Conservation (phyloP, 2,329 filamentous ascomycete genomes). For the Bipolaris oryzae region DNA sequence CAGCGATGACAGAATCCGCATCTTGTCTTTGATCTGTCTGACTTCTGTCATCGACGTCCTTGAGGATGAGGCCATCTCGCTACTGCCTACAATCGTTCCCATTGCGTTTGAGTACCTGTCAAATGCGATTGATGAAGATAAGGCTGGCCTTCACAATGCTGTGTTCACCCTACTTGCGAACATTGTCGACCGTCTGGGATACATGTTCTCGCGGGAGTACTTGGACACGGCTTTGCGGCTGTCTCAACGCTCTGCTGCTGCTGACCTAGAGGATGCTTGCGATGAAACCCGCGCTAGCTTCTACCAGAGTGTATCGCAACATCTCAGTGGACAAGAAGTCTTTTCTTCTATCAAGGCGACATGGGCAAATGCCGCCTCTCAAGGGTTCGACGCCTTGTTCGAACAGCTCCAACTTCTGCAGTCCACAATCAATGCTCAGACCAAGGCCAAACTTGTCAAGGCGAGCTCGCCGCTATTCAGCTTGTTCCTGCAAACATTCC, state of each 20-base stretch:
- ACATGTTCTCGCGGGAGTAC: slow-evolving; percentile 80
- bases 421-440: slow-evolving; percentile 74
- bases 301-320: slow-evolving; percentile 74
- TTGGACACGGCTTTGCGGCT: slow-evolving; percentile 73
- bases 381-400: slow-evolving; percentile 62
- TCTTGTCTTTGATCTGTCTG: slow-evolving; percentile 87
- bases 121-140: slow-evolving; percentile 62
- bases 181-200: slow-evolving; percentile 82
- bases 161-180: slow-evolving; percentile 79
- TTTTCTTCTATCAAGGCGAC: slow-evolving; percentile 75
- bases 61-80: slow-evolving; percentile 81
- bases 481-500: slow-evolving; percentile 63
- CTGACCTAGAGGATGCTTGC: slow-evolving; percentile 65
- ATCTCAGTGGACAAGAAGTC: slow-evolving; percentile 76
- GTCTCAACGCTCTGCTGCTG: slow-evolving; percentile 73
- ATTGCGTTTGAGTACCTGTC: slow-evolving; percentile 74
- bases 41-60: slow-evolving; percentile 89
- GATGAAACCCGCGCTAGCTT: slow-evolving; percentile 71
- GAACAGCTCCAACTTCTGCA: slow-evolving; percentile 75
- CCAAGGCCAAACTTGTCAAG: slow-evolving; percentile 79
- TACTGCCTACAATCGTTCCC: slow-evolving; percentile 77
- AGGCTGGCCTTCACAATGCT: slow-evolving; percentile 76
- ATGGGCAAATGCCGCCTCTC: slow-evolving; percentile 68
- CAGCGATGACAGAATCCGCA: slow-evolving; percentile 71
- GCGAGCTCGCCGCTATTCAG: slow-evolving; percentile 72